Base-by-base conservation (phyloP, 176 grass and related monocot genomes). In the Carex kokanica region DNA sequence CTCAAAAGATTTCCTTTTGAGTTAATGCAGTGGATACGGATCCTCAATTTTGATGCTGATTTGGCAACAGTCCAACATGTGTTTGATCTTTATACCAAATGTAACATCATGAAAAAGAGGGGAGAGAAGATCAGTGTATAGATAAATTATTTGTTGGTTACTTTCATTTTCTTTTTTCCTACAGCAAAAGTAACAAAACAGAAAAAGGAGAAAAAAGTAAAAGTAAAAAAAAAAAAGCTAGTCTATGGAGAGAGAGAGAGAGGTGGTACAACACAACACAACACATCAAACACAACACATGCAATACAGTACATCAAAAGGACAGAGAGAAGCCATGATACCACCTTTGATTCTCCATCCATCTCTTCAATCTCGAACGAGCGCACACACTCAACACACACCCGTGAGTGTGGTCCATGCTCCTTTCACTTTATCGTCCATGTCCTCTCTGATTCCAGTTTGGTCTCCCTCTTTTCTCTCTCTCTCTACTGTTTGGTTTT, bases 401-500 rank as follows among this genome's bases (percentile, higher is more conserved):
- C 83, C 85, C 84, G 88, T 88, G 86, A 90, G 69, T 80, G 86
- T 86, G 84, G 74, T 66, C 74, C 74, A 79, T 49, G 45, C 74
- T 36, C 56, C 84, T 67, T 78, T 86, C 54, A 56, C 84, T 67
- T 67, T 64, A 53, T 64, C 60, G 13, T 58, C 41, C 13, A 49
- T 60, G 71, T 86, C 63, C 21, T 71, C 59, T 69, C 71, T 83
- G 88, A 86, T 81, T 84, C 85, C 79, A 65, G 29, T 65, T 53
- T 69, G 52, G 83, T 67, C 68, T 86, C 78, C 78, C 72, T 58
- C 56, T 55, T 25, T 73, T 73, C 78, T 73, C 84, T 85, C 25
- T 25, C 68, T 65, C 75, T 77, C 82, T 78, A 75, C 84, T 65
- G 87, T 89, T 88, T 18, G 61, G 87, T 89, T 89, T 84, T 94